These are phyloP conservation scores for Physcia stellaris DNA, from an alignment of 495 filamentous ascomycete genomes.

Conservation along the genomic window DNA sequence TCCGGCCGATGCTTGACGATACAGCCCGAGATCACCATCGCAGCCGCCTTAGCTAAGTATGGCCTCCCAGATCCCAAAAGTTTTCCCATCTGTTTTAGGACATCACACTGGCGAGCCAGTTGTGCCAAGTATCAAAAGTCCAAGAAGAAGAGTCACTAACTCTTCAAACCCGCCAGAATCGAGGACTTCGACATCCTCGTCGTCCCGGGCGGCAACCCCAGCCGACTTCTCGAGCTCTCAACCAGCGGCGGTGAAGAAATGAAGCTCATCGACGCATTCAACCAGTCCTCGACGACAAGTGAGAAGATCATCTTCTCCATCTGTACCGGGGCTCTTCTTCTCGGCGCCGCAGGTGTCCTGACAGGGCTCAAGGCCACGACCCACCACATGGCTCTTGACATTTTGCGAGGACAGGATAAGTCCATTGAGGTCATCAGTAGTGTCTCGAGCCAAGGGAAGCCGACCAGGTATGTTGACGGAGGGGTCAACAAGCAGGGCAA, in stretches of 20 bases:
- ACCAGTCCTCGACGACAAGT: constrained; percentile 45
- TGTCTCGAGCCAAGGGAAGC: not conserved
- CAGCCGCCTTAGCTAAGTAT: too few species aligned
- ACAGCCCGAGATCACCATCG: too few species aligned
- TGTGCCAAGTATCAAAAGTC: too few species aligned
- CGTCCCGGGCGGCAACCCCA: constrained; percentile 40
- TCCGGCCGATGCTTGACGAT: too few species aligned
- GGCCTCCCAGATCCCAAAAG: too few species aligned
- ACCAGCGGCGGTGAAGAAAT: constrained; percentile 11
- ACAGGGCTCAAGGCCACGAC: constrained; percentile 54
- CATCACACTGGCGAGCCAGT: too few species aligned
- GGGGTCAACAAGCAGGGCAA: constrained; percentile 7
- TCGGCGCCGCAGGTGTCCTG: constrained; percentile 56
- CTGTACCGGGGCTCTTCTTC: constrained; percentile 58
- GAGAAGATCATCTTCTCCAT: constrained; percentile 59
- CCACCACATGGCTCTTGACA: constrained; percentile 49
- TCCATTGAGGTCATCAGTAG: constrained; percentile 3
- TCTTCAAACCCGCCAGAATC: constrained; percentile 36
- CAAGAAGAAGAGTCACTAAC: constrained; percentile 14
- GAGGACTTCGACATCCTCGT: constrained; percentile 59
- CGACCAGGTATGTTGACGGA: constrained; percentile 6
- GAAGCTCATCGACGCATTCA: constrained; percentile 45
- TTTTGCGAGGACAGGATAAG: constrained; percentile 38
- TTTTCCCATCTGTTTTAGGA: too few species aligned
- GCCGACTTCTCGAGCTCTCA: not conserved